Evolutionary conservation across 257 asterid species (phyloP).

Genomic region (Solanum megistacrolobum): DNA sequence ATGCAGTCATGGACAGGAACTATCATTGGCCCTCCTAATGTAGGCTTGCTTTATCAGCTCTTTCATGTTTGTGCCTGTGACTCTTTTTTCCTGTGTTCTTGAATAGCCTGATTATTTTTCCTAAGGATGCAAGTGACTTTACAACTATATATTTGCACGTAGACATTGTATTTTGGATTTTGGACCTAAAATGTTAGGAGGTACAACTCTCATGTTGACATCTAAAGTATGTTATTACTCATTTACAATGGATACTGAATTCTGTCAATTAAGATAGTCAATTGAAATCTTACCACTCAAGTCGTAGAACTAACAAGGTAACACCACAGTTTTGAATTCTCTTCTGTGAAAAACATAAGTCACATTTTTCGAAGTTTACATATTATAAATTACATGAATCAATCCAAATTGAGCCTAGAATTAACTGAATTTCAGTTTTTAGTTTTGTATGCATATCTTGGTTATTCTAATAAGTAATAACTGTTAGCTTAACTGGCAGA

Average conservation of each 20-base stretch:
- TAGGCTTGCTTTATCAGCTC: slow-evolving; percentile 13
- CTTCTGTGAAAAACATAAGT: not conserved
- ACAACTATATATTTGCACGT: not conserved
- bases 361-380: not conserved
- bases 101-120: not conserved
- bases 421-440: not conserved
- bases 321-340: not conserved
- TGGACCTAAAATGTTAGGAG: not conserved
- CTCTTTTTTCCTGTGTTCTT: not conserved
- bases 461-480: not conserved
- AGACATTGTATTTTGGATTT: not conserved
- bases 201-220: not conserved
- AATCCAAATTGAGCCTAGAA: not conserved
- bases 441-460: not conserved
- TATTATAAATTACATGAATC: not conserved
- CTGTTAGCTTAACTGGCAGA: not conserved
- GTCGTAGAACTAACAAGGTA: not conserved
- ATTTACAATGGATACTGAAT: not conserved
- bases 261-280: not conserved
- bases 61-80: not conserved
- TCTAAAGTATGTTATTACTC: not conserved
- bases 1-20: slow-evolving; percentile 96
- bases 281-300: not conserved
- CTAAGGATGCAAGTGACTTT: not conserved
- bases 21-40: slow-evolving; percentile 81